These are phyloP conservation scores for Salvia hispanica DNA, from an alignment of 257 asterid genomes.

Conservation along the genomic window DNA sequence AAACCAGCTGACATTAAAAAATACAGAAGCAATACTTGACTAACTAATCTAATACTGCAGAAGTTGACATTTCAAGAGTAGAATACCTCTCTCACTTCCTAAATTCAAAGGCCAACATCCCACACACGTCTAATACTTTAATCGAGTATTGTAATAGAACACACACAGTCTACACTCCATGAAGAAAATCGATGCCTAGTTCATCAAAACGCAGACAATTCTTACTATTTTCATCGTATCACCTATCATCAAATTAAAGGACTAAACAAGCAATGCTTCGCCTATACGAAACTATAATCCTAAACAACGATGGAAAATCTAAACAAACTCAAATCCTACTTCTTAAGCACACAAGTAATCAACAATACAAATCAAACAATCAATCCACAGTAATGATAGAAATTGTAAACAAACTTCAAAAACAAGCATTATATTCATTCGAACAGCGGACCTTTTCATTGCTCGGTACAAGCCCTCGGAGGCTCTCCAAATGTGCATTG, in stretches of 20 bases:
- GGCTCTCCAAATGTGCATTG: slow-evolving; percentile 69
- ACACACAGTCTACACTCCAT: neutral
- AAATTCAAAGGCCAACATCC: slow-evolving; percentile 16
- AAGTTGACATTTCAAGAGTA: slow-evolving; percentile 33
- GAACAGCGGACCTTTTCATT: slow-evolving; percentile 67
- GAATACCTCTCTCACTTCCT: neutral
- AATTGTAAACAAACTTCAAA: neutral
- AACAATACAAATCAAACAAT: too few relatives aligned
- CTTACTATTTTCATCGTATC: neutral
- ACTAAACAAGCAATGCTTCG: neutral
- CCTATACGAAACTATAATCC: neutral
- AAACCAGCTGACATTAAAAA: too few relatives aligned
- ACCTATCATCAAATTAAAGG: neutral
- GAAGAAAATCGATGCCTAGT: neutral
- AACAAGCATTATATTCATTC: neutral
- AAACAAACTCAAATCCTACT: neutral
- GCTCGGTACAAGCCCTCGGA: slow-evolving; percentile 67
- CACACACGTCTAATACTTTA: neutral
- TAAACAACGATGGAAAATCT: neutral
- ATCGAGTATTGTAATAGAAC: neutral
- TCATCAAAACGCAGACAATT: neutral
- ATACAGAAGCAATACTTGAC: too few relatives aligned
- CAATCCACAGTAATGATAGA: neutral
- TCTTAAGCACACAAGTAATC: slow-evolving; percentile 4
- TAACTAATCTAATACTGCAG: neutral